Conservation (phyloP, 441 rosid species). For the Corymbia citriodora region DNA sequence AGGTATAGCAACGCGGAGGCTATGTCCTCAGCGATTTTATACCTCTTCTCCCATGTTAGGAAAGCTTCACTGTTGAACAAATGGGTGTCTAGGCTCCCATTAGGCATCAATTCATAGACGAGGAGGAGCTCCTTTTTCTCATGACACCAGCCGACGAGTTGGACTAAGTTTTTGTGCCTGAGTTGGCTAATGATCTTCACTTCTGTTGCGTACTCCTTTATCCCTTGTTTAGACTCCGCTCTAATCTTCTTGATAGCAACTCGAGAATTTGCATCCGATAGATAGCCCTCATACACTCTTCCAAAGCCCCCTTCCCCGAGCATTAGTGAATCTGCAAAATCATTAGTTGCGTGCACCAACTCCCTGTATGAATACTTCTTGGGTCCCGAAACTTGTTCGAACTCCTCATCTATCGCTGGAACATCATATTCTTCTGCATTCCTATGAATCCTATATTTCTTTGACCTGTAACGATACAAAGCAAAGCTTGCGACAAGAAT, state of each 20-base stretch:
- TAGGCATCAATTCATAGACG: constrained; percentile 28
- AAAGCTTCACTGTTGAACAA: constrained; percentile 4
- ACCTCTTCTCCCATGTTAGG: constrained; percentile 16
- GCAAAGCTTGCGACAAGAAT: no score
- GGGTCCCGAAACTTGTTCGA: constrained; percentile 13
- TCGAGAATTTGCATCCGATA: background rate
- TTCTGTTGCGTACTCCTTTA: constrained; percentile 10
- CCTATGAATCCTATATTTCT: background rate
- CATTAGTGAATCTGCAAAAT: constrained; percentile 16
- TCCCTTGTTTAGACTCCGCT: constrained; percentile 3
- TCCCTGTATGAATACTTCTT: constrained; percentile 14
- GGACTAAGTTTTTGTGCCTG: no score
- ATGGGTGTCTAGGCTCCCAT: constrained; percentile 26
- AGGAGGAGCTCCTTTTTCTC: background rate
- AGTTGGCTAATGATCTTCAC: no score
- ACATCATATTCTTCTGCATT: background rate
- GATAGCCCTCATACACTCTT: constrained; percentile 25
- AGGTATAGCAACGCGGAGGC: constrained; percentile 17
- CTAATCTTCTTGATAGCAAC: constrained; percentile 33
- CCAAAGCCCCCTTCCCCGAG: constrained; percentile 30
- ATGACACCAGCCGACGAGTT: no score
- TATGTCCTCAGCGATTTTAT: constrained; percentile 19
- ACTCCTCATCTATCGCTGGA: background rate
- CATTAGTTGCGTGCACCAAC: constrained; percentile 20
- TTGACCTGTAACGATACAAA: no score